Evolutionary conservation across 768 basidiomycete genomes (phyloP), one percentile per base, ranked within the genome.

Genomic region (Coprinellus aureogranulatus): DNA sequence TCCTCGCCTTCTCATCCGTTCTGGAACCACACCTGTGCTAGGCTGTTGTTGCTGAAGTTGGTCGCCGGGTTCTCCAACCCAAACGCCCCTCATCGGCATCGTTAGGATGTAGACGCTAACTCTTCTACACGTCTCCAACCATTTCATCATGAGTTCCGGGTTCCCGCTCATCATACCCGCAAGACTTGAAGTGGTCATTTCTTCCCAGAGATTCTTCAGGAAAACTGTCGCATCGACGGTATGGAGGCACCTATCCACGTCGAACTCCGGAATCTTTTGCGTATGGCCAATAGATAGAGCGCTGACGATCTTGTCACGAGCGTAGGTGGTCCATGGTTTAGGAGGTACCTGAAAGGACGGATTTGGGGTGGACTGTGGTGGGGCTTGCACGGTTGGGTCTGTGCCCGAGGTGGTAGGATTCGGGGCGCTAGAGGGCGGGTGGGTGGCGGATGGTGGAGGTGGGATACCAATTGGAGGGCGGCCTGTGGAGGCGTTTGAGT

Each of bases 101-200:
- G 85, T 81, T 39, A 92, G 76, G 39, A 85, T 79, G 67, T 86
- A 89, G 0, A 87, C 87, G 47, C 84, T 82, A 26, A 92, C 71
- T 41, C 88, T 80, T 53, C 84, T 77, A 66, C 83, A 83, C 18
- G 76, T 78, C 58, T 90, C 89, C 42, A 81, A 75, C 86, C 84
- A 30, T 85, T 83, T 8, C 81, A 74, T 59, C 72, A 80, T 20
- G 85, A 34, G 14, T 6, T 34, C 14, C 34, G 14, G 6, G 14
- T 34, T 34, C 34, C 34, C 34, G 34, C 34, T 34, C 34, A 34
- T 34, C 34, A 34, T 34, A 6, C 34, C 34, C 6, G 34, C 6
- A 34, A 30, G 48, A n/a, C 18, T 39, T 2, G 82, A 74, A 23
- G 72, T 67, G 28, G 75, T 69, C 30, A 90, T 70, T 65, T 90